Conservation (phyloP, 208 protist genomes). For the Dictyostelium gargantuum region DNA sequence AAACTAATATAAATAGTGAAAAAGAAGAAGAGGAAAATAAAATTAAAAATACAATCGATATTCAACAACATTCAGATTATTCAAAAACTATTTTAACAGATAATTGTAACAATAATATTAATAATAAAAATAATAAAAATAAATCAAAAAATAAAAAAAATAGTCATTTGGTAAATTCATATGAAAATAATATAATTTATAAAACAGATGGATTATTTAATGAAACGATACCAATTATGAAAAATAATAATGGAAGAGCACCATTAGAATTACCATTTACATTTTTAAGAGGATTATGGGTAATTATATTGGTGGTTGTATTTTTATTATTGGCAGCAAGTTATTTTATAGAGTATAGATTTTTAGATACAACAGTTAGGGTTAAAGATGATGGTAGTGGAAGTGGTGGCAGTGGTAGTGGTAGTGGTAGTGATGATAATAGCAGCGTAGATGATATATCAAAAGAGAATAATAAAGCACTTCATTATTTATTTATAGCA, state of each 20-base stretch:
- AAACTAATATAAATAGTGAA: background rate
- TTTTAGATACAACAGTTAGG: background rate
- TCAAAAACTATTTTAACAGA: background rate
- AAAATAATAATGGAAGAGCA: background rate
- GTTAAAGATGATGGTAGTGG: background rate
- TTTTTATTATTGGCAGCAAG: background rate
- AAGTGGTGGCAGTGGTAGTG: too few relatives aligned
- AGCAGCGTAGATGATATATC: too few relatives aligned
- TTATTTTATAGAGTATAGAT: slow-evolving; percentile 26
- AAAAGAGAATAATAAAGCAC: background rate
- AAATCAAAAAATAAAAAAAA: background rate
- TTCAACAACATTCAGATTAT: too few relatives aligned
- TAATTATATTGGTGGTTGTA: slow-evolving; percentile 4
- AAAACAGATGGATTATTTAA: background rate
- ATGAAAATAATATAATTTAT: background rate
- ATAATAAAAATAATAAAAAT: background rate
- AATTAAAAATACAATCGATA: background rate
- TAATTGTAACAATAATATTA: background rate
- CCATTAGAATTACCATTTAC: slow-evolving; percentile 22
- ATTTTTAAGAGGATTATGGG: background rate
- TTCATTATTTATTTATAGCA: background rate
- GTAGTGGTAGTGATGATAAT: background rate
- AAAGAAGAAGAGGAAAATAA: background rate
- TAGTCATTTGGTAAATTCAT: background rate
- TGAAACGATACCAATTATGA: background rate